Base-by-base conservation (phyloP, 108 stramenopile genomes). In the Cyclotella sp. region DNA sequence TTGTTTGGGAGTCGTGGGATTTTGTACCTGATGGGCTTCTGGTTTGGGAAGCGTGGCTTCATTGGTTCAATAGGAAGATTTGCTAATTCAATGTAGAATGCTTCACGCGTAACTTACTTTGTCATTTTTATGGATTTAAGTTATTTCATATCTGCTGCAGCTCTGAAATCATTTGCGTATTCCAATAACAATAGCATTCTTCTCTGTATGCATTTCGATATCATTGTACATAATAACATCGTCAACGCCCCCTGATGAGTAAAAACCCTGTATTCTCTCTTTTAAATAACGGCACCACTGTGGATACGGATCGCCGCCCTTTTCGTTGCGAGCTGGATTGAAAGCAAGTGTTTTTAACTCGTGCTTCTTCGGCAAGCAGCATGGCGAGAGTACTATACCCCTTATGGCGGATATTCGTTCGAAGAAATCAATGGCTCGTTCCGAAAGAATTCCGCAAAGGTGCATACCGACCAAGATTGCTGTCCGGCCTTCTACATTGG, bases 1-100 rank as follows among this genome's bases (percentile, higher is more conserved):
- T 30, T 19, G 76, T 63, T 53, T 51, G 66, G 70, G 61, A 82
- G 51, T 51, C 76, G 43, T 94, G 93, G 93, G 89, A 94, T 65
- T 94, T 75, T 77, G 93, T 94, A 49, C 93, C 93, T 0, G 93
- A 94, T 70, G 93, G 93, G 19, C 72, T 94, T 51, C 68, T 94
- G 8, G 93, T 94, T 16, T 93, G 92, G 92, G 82, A 88, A 21
- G 84, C 86, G 43, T 93, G 92, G 92, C 15, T 68, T 16, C 9
- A 14, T n/a, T 68, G 68, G 68, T 53, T 41, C 14, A 43, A 65
- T 26, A 63, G 19, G 63, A 24, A 60, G 59, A 16, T 5, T 28
- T 4, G 1, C 19, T 24, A 16, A 60, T 8, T 3, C 16, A 60
- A 60, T 28, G 4, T 34, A 34, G 34, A 2, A 34, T 6, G n/a